Base-by-base conservation (phyloP, 176 grass and related monocot species). In the Aegilops longissima region DNA sequence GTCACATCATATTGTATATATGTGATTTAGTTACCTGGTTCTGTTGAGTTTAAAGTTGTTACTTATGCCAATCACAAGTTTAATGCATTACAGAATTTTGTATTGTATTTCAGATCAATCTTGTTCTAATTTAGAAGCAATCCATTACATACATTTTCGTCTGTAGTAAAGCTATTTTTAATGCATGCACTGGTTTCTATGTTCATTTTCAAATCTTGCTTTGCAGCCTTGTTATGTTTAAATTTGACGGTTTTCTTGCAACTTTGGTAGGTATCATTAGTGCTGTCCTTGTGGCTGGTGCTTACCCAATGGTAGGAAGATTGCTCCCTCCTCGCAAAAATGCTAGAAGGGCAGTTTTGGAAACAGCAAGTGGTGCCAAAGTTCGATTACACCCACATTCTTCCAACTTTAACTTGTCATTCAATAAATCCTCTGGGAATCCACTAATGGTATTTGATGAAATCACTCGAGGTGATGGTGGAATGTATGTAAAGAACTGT, bases 311-410 rank as follows among this genome's bases (percentile, higher is more conserved):
- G 94, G 92, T 99, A n/a, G 97, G 90, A 78, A 89, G 81, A 61
- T 63, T 99, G 73, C 92, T 96, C 44, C 94, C 90, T 56, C 84
- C 80, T 83, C 69, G 80, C 17, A 79, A 88, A 66, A 90, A 94
- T 87, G 51, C 61, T 88, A 91, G 31, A 84, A 81, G 74, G 87
- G 56, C 90, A 77, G 61, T 90, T 21, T 69, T 96, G 45, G 94
- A 99, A 83, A 93, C 97, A 42, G 67, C 89, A 73, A 86, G 68
- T 87, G 94, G 94, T 73, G 71, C 83, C 52, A 99, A 99, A 92
- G 97, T 99, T 88, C 87, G 97, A n/a, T 78, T 99, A 13, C 90
- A 99, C 91, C 94, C 88, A 20, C 92, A 86, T 86, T 99, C 97
- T 56, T 92, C 82, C 23, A 96, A 96, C 56, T 99, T 86, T 73